These are phyloP conservation scores for Cyberlindnera mycetangii DNA, from an alignment of 805 yeast species.

Conservation along the genomic window DNA sequence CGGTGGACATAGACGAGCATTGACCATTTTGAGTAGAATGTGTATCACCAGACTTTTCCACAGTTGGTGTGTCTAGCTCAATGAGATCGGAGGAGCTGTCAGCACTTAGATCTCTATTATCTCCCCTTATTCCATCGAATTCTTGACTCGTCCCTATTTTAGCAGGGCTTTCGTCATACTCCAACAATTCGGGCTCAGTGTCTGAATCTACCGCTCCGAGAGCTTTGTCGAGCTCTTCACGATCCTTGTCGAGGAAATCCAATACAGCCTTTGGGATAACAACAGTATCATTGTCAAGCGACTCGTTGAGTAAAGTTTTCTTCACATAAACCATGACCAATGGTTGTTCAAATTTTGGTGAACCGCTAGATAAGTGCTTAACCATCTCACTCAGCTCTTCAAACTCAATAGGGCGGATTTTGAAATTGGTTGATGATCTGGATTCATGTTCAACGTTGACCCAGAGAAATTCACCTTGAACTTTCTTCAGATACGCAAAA, in stretches of 20 bases:
- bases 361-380: not conserved
- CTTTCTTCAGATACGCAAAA: conserved; percentile 30
- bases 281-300: conserved; percentile 2
- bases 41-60: not conserved
- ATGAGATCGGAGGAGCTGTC: conserved; percentile 1
- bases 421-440: conserved; percentile 28
- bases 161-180: not conserved
- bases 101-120: not conserved
- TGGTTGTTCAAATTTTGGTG: conserved; percentile 8
- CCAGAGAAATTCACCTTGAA: conserved; percentile 30
- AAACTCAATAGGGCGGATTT: conserved; percentile 23
- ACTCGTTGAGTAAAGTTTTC: conserved; percentile 21
- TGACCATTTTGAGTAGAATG: not conserved
- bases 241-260: conserved; percentile 33
- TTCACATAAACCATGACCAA: conserved; percentile 35
- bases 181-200: conserved; percentile 8
- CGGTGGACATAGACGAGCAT: no score
- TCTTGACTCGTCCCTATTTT: not conserved
- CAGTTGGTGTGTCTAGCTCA: conserved; percentile 2
- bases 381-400: conserved; percentile 19
- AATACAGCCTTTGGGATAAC: conserved; percentile 26
- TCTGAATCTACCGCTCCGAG: no score
- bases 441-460: conserved; percentile 27
- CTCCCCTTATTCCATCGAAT: not conserved
- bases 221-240: conserved; percentile 21